These are phyloP conservation scores for Symbiotaphrina buchneri DNA, from an alignment of 495 filamentous ascomycete genomes.

Conservation along the genomic window DNA sequence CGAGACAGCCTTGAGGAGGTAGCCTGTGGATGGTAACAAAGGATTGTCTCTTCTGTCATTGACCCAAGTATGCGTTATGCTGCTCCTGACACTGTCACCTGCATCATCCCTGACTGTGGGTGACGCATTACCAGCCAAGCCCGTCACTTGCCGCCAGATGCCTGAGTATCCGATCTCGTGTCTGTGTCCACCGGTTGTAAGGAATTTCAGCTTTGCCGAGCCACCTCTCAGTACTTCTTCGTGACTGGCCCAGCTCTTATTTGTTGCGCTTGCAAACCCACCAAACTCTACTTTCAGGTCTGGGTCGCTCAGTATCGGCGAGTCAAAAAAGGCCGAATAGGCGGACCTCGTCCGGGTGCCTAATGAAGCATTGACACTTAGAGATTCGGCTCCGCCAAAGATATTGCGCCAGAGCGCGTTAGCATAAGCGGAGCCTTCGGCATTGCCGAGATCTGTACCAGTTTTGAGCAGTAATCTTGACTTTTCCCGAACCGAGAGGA, in stretches of 20 bases:
- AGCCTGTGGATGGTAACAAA: conserved; percentile 61
- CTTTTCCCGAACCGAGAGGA: conserved; percentile 54
- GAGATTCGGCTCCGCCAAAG: conserved; percentile 81
- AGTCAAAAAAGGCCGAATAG: conserved; percentile 63
- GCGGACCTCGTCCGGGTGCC: conserved; percentile 78
- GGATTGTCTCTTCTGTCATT: conserved; percentile 60
- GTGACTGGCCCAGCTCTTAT: conserved; percentile 80
- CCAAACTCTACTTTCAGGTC: conserved; percentile 54
- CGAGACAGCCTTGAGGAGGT: conserved; percentile 46
- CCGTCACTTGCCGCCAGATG: conserved; percentile 74
- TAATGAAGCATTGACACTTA: conserved; percentile 62
- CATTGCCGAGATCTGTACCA: conserved; percentile 77
- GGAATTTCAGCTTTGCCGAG: conserved; percentile 51
- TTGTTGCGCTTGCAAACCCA: conserved; percentile 53
- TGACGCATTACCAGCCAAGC: conserved; percentile 47
- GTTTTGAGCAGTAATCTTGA: conserved; percentile 65
- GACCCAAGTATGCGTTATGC: conserved; percentile 59
- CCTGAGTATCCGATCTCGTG: conserved; percentile 63
- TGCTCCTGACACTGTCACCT: conserved; percentile 78
- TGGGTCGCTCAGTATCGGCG: conserved; percentile 64
- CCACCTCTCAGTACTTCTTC: conserved; percentile 76
- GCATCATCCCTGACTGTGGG: conserved; percentile 63
- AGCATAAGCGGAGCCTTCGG: conserved; percentile 78
- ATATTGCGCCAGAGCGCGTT: conserved; percentile 72
- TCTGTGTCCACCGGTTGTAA: conserved; percentile 30